These are phyloP conservation scores for Dalbergia cochinchinensis DNA, from an alignment of 306 rosid genomes.

Conservation along the genomic window DNA sequence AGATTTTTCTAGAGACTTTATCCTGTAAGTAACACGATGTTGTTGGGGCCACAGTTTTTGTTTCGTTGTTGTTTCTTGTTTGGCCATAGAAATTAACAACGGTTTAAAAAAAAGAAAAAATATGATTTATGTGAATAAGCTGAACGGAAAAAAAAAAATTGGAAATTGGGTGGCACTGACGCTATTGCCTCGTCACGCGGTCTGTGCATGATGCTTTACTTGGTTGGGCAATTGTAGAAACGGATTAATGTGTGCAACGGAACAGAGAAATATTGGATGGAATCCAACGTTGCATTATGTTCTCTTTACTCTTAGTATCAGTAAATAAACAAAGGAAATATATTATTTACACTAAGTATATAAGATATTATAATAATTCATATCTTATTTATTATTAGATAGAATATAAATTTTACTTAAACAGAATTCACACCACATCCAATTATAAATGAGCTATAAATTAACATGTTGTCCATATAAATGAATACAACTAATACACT, in stretches of 20 bases:
- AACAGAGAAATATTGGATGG: not conserved
- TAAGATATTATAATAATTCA: too few species aligned
- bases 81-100: conserved; percentile 14
- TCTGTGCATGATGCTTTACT: not conserved
- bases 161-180: conserved; percentile 18
- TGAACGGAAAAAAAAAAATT: not conserved
- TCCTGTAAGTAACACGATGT: not conserved
- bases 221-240: not conserved
- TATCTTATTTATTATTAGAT: too few species aligned
- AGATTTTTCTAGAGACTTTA: not conserved
- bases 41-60: conserved; percentile 44
- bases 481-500: too few species aligned
- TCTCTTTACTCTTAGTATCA: too few species aligned
- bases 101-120: conserved; percentile 31
- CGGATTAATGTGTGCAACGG: not conserved
- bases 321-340: too few species aligned
- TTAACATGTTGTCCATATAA: too few species aligned
- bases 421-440: too few species aligned
- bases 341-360: too few species aligned
- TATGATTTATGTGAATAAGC: not conserved
- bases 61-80: conserved; percentile 1
- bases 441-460: too few species aligned
- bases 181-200: not conserved
- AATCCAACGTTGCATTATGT: not conserved
- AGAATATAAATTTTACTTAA: too few species aligned